Conservation (phyloP, 805 yeast genomes). For the Candida berthetii region DNA sequence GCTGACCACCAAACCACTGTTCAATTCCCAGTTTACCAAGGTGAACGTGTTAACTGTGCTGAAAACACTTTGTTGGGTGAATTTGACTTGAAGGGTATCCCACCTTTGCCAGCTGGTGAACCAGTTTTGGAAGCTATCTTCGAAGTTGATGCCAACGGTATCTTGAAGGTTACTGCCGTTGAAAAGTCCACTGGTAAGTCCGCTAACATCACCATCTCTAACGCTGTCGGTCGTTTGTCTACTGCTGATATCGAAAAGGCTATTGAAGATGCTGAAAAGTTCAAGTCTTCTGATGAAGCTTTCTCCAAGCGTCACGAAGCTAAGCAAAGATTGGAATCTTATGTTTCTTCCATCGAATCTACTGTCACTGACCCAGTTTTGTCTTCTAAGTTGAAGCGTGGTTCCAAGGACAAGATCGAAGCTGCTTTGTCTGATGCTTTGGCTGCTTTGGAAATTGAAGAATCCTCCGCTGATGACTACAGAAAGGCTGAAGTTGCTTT, state of each 20-base stretch:
- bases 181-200: constrained; percentile 99
- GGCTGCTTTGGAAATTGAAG: constrained; percentile 96
- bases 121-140: constrained; percentile 99
- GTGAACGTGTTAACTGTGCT: constrained; percentile 98
- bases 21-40: constrained; percentile 98
- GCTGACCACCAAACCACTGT: constrained; percentile 99
- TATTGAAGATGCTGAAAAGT: constrained; percentile 98
- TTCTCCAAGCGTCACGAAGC: constrained; percentile 99
- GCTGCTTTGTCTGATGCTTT: constrained; percentile 96
- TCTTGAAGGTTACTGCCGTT: constrained; percentile 96
- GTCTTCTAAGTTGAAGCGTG: constrained; percentile 95
- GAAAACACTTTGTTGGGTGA: constrained; percentile 98
- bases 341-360: constrained; percentile 92
- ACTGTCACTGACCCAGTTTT: constrained; percentile 98
- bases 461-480: constrained; percentile 92
- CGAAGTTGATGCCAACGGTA: constrained; percentile 99
- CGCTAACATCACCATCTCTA: constrained; percentile 97
- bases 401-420: constrained; percentile 96
- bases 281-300: constrained; percentile 98
- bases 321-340: constrained; percentile 98
- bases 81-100: constrained; percentile 96
- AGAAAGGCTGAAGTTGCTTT: constrained; percentile 99
- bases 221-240: constrained; percentile 98
- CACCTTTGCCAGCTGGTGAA: constrained; percentile 98
- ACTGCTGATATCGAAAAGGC: constrained; percentile 96